Conservation (phyloP, 2,329 filamentous ascomycete species). For the Drechslerella dactyloides region DNA sequence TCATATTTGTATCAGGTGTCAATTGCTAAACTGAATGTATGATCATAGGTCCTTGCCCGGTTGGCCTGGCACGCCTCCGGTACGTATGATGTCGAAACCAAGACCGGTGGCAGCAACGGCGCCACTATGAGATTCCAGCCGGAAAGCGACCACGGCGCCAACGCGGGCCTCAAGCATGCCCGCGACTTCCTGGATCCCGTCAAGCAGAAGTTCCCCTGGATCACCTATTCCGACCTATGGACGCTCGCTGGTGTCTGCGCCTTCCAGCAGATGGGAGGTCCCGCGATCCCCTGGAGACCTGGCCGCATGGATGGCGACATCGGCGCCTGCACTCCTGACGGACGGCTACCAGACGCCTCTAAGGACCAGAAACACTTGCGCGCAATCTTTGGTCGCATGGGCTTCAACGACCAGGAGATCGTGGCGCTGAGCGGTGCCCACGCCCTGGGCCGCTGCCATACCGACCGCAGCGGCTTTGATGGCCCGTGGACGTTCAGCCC, state of each 20-base stretch:
- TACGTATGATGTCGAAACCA: constrained; percentile 86
- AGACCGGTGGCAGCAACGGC: constrained; percentile 91
- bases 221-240: constrained; percentile 95
- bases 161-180: constrained; percentile 83
- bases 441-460: constrained; percentile 72
- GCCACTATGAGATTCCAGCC: constrained; percentile 96
- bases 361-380: constrained; percentile 83
- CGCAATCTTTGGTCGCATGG: constrained; percentile 94
- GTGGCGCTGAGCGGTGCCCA: constrained; percentile 87
- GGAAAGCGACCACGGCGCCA: constrained; percentile 88
- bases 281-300: constrained; percentile 83
- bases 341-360: constrained; percentile 81
- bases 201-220: constrained; percentile 93
- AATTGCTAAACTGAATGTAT: neutral
- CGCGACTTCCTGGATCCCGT: constrained; percentile 92
- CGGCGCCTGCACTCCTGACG: constrained; percentile 87
- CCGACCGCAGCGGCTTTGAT: constrained; percentile 82
- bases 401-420: constrained; percentile 96
- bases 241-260: constrained; percentile 83
- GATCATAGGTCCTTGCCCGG: constrained; percentile 71
- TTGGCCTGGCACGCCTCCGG: constrained; percentile 94
- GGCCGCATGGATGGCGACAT: constrained; percentile 81
- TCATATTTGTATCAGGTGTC: too few species aligned
- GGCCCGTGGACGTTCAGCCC: constrained; percentile 94
- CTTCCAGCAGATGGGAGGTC: constrained; percentile 94